phyloP scores from a whole-genome alignment of 2,329 filamentous ascomycete genomes.

The Calonectria pauciramosa region DNA sequence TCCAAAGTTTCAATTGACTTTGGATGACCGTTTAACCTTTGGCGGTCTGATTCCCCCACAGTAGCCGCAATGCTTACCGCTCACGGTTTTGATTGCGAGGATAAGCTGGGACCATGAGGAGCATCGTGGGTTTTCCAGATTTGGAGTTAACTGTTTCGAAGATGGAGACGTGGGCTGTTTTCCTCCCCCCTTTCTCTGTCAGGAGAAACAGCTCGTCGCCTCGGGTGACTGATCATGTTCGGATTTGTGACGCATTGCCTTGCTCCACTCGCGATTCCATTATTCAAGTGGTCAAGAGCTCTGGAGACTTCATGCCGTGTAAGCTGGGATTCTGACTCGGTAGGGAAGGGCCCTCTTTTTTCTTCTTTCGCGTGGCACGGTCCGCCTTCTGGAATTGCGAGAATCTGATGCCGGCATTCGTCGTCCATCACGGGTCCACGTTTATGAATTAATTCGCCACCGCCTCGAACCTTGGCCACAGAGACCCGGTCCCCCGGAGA shows the following conservation, averaged over 20 bases:
- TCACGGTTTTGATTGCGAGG: background rate
- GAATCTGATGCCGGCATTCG: background rate
- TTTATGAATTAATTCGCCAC: constrained; percentile 18
- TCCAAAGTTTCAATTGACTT: background rate
- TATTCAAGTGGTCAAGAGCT: background rate
- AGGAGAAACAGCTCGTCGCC: background rate
- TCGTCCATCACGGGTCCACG: constrained; percentile 1
- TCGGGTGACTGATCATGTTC: background rate
- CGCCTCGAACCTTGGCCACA: constrained; percentile 13
- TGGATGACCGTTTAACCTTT: background rate
- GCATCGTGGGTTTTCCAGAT: background rate
- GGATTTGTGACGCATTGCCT: background rate
- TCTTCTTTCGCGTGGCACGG: constrained; percentile 11
- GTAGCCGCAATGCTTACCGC: background rate
- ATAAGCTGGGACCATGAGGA: background rate
- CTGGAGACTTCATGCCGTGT: background rate
- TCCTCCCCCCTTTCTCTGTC: background rate
- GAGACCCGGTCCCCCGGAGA: constrained; percentile 18
- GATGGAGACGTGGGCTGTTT: background rate
- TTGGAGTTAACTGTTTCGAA: background rate
- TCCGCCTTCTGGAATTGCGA: constrained; percentile 3
- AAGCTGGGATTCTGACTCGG: constrained; percentile 3
- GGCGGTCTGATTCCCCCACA: background rate
- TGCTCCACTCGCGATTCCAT: background rate
- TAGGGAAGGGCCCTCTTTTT: background rate